Evolutionary conservation across 768 basidiomycete genomes (phyloP).

Genomic region (Phylloporus arenicola): DNA sequence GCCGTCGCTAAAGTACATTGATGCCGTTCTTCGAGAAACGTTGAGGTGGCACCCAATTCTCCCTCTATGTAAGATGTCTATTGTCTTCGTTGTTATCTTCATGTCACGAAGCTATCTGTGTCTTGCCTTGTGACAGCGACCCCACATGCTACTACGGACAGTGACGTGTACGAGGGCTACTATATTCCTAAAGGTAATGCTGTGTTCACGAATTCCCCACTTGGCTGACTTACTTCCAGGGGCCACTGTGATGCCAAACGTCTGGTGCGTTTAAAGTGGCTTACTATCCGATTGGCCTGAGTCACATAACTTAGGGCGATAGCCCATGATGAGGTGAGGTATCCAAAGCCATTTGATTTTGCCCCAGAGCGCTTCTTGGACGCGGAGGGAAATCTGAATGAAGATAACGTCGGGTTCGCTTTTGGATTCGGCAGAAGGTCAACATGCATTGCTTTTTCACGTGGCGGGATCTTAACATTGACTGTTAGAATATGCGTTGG

Average conservation of each 20-base stretch:
- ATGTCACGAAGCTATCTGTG: neutral
- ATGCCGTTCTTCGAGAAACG: conserved; percentile 26
- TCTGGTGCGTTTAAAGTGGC: conserved; percentile 19
- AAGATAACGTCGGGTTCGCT: neutral
- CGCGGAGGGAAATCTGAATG: conserved; percentile 5
- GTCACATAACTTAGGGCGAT: neutral
- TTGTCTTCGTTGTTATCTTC: neutral
- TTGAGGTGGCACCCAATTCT: conserved; percentile 22
- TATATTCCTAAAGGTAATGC: neutral
- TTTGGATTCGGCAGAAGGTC: neutral
- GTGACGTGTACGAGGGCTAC: conserved; percentile 23
- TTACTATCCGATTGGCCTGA: neutral
- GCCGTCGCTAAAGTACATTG: conserved; percentile 18
- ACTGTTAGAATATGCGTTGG: too few relatives aligned
- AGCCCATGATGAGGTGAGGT: neutral
- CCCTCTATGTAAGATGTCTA: conserved; percentile 17
- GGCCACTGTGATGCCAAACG: conserved; percentile 22
- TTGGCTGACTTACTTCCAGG: conserved; percentile 11
- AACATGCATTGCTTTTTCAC: neutral
- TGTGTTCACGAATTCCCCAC: neutral
- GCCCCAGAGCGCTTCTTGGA: conserved; percentile 29
- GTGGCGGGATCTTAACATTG: neutral
- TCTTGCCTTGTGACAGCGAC: conserved; percentile 2
- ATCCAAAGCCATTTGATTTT: conserved; percentile 24
- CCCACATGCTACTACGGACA: conserved; percentile 18